Evolutionary conservation across 2,329 filamentous ascomycete genomes (phyloP).

Genomic region (Ceratocystis destructans): DNA sequence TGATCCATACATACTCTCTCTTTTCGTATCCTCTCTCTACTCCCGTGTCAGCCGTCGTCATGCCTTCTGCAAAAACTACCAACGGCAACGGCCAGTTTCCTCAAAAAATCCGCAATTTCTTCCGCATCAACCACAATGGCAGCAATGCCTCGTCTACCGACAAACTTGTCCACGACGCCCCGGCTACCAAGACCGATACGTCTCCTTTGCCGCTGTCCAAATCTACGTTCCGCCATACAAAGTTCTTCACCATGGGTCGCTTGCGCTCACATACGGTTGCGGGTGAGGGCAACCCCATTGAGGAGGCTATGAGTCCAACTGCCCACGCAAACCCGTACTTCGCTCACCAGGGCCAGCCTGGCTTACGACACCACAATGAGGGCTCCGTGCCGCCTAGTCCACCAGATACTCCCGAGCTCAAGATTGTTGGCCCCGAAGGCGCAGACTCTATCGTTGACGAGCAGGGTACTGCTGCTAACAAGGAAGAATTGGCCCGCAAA

Average conservation of each 20-base stretch:
- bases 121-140: conserved; percentile 42
- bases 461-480: conserved; percentile 62
- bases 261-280: conserved; percentile 82
- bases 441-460: conserved; percentile 32
- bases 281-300: conserved; percentile 81
- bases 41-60: conserved; percentile 23
- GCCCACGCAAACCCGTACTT: conserved; percentile 96
- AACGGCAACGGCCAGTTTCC: conserved; percentile 48
- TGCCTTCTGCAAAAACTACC: conserved; percentile 41
- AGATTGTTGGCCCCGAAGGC: conserved; percentile 54
- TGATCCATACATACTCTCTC: not conserved
- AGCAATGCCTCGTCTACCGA: conserved; percentile 18
- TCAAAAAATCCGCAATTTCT: conserved; percentile 57
- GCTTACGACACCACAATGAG: conserved; percentile 86
- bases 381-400: conserved; percentile 85
- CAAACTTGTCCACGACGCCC: conserved; percentile 13
- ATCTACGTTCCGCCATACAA: conserved; percentile 63
- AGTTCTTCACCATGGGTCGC: conserved; percentile 78
- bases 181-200: conserved; percentile 20
- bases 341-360: conserved; percentile 85
- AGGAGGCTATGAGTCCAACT: conserved; percentile 80
- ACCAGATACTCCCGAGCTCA: conserved; percentile 72
- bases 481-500: conserved; percentile 88
- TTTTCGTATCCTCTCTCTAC: not conserved
- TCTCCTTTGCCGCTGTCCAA: conserved; percentile 30